Conservation (phyloP, 345 rosid genomes). For the Populus ilicifolia region DNA sequence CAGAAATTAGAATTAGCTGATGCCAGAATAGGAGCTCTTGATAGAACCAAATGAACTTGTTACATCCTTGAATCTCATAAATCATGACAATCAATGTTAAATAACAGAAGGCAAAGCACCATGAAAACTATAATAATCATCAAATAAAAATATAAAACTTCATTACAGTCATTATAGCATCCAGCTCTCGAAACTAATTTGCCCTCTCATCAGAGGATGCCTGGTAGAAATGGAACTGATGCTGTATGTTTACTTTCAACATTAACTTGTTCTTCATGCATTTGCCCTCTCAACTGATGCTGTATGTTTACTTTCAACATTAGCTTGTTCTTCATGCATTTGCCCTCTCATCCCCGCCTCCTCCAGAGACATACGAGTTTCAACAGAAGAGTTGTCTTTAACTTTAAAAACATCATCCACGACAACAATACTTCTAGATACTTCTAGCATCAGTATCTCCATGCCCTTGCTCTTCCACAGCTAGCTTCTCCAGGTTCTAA, state of each 20-base stretch:
- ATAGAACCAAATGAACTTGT: neutral
- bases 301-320: constrained; percentile 27
- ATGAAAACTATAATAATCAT: neutral
- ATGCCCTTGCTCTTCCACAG: constrained; percentile 29
- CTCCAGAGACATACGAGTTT: constrained; percentile 21
- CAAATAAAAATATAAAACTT: too few relatives aligned
- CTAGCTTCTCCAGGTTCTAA: constrained; percentile 24
- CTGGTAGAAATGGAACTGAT: constrained; percentile 24
- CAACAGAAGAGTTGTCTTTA: constrained; percentile 16
- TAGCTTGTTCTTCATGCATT: constrained; percentile 32
- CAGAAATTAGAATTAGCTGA: neutral
- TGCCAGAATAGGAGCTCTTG: neutral
- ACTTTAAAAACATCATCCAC: constrained; percentile 3
- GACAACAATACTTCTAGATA: constrained; percentile 9
- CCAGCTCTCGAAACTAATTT: neutral
- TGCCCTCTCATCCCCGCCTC: constrained; percentile 26
- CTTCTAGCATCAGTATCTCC: constrained; percentile 27
- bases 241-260: constrained; percentile 26
- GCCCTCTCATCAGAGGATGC: constrained; percentile 7
- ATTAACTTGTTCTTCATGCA: constrained; percentile 32
- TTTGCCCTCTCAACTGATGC: constrained; percentile 21
- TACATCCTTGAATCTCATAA: neutral
- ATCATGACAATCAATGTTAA: neutral
- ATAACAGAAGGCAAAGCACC: neutral
- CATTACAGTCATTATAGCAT: neutral